Conservation (phyloP, 2,329 filamentous ascomycete species). For the Aureobasidium lini region DNA sequence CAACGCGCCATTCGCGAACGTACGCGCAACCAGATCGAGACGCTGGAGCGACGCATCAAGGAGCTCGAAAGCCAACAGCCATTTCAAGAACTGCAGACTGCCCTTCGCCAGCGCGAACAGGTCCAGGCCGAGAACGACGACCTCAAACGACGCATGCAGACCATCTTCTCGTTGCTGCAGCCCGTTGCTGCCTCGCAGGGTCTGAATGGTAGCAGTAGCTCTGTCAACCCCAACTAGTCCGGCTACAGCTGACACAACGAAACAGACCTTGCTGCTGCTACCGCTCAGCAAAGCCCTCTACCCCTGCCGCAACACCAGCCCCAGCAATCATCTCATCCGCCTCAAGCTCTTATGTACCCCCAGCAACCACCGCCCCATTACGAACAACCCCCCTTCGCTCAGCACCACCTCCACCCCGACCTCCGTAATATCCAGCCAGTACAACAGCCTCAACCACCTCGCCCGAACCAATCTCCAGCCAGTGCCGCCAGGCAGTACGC, state of each 20-base stretch:
- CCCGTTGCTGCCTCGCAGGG: conserved; percentile 44
- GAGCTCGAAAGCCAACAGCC: conserved; percentile 74
- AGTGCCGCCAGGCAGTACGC: conserved; percentile 10
- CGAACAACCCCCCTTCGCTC: conserved; percentile 13
- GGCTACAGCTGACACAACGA: conserved; percentile 13
- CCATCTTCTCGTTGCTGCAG: conserved; percentile 57
- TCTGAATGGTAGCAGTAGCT: conserved; percentile 37
- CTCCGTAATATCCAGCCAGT: conserved; percentile 19
- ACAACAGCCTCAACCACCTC: not conserved
- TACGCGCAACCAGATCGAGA: conserved; percentile 72
- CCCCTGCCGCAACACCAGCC: conserved; percentile 19
- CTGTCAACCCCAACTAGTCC: not conserved
- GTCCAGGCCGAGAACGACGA: conserved; percentile 74
- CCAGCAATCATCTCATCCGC: conserved; percentile 16
- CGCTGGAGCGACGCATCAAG: conserved; percentile 61
- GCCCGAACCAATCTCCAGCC: conserved; percentile 5
- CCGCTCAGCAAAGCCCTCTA: conserved; percentile 37
- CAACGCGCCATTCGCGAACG: conserved; percentile 78
- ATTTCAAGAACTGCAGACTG: conserved; percentile 73
- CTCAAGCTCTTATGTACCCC: conserved; percentile 13
- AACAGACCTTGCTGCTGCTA: conserved; percentile 41
- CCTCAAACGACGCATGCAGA: conserved; percentile 60
- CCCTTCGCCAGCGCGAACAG: conserved; percentile 59
- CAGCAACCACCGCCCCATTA: conserved; percentile 4
- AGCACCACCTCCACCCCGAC: conserved; percentile 28